Evolutionary conservation across 805 yeast genomes (phyloP).

Genomic region (Ogataea wickerhamii): DNA sequence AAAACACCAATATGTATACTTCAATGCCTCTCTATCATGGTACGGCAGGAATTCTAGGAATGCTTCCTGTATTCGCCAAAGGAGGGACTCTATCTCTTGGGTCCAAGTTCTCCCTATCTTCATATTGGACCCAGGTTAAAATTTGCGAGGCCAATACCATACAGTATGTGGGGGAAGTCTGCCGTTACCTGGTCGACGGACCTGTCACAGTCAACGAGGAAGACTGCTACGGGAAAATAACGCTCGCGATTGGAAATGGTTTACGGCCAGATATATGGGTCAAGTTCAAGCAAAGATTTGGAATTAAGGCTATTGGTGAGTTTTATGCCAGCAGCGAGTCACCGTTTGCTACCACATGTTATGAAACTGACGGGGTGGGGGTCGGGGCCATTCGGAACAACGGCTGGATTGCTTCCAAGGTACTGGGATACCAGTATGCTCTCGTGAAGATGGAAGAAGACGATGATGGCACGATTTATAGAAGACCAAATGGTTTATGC

Average conservation of each 20-base stretch:
- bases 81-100: constrained; percentile 80
- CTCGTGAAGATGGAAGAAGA: constrained; percentile 76
- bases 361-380: constrained; percentile 58
- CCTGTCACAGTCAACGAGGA: constrained; percentile 35
- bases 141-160: constrained; percentile 70
- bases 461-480: constrained; percentile 66
- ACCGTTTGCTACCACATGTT: constrained; percentile 80
- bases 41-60: constrained; percentile 86
- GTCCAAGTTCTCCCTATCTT: constrained; percentile 75
- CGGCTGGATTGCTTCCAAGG: constrained; percentile 70
- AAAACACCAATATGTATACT: constrained; percentile 62
- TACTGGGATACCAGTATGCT: constrained; percentile 51
- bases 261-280: constrained; percentile 85
- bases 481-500: constrained; percentile 66
- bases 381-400: constrained; percentile 81
- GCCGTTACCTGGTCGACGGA: constrained; percentile 71
- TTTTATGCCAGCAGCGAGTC: constrained; percentile 93
- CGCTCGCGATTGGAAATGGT: constrained; percentile 87
- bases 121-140: constrained; percentile 87
- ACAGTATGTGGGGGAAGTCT: constrained; percentile 94
- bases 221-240: constrained; percentile 35
- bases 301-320: constrained; percentile 75
- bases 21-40: constrained; percentile 97
- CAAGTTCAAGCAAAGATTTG: constrained; percentile 72
- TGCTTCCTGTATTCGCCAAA: constrained; percentile 51